Evolutionary conservation across 371 early-diverging fungal species (phyloP).

Genomic region (Lichtheimia ornata): DNA sequence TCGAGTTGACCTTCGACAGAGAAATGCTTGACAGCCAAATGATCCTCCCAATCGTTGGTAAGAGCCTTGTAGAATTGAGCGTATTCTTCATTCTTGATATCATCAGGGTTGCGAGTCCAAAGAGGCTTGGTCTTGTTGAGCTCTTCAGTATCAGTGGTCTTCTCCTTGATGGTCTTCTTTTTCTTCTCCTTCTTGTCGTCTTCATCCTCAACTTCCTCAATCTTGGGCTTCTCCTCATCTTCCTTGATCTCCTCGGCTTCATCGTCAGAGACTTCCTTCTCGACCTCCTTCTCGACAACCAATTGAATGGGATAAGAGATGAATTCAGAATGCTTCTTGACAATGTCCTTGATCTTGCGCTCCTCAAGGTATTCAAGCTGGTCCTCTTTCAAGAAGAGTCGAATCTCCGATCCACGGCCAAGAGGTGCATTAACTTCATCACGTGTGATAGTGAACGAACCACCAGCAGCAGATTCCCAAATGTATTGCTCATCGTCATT

Average conservation of each 20-base stretch:
- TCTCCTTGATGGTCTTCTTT: conserved; percentile 70
- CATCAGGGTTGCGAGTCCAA: conserved; percentile 83
- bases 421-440: conserved; percentile 69
- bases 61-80: conserved; percentile 83
- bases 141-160: conserved; percentile 49
- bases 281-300: conserved; percentile 48
- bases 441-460: conserved; percentile 73
- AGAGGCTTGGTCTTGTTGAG: conserved; percentile 81
- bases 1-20: conserved; percentile 82
- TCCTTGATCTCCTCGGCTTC: conserved; percentile 70
- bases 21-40: conserved; percentile 75
- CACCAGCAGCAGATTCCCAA: conserved; percentile 72
- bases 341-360: conserved; percentile 56
- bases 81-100: conserved; percentile 77
- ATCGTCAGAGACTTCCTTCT: conserved; percentile 89
- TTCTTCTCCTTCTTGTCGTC: conserved; percentile 80
- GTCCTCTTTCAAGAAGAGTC: conserved; percentile 79
- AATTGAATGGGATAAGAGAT: conserved; percentile 64
- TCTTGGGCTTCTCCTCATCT: conserved; percentile 59
- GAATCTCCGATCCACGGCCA: conserved; percentile 76
- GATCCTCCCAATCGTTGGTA: conserved; percentile 72
- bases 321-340: conserved; percentile 83
- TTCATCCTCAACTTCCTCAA: conserved; percentile 52
- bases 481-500: conserved; percentile 72
- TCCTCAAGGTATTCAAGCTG: conserved; percentile 62